Base-by-base conservation (phyloP, 2,329 filamentous ascomycete genomes). In the Harringtonia lauricola region DNA sequence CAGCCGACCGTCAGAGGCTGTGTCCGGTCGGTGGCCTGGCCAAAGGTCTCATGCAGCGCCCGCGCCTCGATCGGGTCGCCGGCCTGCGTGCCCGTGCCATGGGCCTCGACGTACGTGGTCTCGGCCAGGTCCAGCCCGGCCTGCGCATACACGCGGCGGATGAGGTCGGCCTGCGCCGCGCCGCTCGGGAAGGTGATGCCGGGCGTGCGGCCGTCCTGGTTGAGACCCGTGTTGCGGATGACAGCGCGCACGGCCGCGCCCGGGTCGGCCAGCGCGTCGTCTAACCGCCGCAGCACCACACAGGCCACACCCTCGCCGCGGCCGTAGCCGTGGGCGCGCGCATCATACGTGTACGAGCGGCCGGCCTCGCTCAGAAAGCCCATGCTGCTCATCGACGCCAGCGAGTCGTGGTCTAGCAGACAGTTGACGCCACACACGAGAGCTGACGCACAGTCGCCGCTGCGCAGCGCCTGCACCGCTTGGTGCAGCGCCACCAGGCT, bases 221-320 rank as follows among this genome's bases (percentile, higher is more conserved):
- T 54, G 41, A 47, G 33, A 24, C 45, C 52, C 4, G 52, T 46
- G 37, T 49, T 49, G 8, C 50, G 49, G 19, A 54, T 42, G 61
- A 41, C 64, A 60, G 43, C 63, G 54, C 39, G 51, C 13, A 58
- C 47, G 36, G 45, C 49, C 14, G 70, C 48, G 12, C 66, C 67
- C 37, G 64, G n/a, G n/a, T n/a, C 47, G 2, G 59, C 64, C 31
- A 66, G 59, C 1, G 61, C 59, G 2, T 30, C 18, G 9, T 47
- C 41, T 0, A 74, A 53, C 1, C 55, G 58, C 54, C 72, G 72
- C 2, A 76, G 48, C 2, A 71, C 43, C 4, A 74, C 40, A 8
- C 58, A 54, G 0, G 55, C 64, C n/a, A 64, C 55, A 4, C 69
- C 71, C 50, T 76, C 71, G 4, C 67, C 70, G n/a, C 70, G 61